A percentile compares a stretch with the other conserved stretches of the same genome.
Conservation (phyloP, 768 basidiomycete species). For the Gloeophyllum trabeum region DNA sequence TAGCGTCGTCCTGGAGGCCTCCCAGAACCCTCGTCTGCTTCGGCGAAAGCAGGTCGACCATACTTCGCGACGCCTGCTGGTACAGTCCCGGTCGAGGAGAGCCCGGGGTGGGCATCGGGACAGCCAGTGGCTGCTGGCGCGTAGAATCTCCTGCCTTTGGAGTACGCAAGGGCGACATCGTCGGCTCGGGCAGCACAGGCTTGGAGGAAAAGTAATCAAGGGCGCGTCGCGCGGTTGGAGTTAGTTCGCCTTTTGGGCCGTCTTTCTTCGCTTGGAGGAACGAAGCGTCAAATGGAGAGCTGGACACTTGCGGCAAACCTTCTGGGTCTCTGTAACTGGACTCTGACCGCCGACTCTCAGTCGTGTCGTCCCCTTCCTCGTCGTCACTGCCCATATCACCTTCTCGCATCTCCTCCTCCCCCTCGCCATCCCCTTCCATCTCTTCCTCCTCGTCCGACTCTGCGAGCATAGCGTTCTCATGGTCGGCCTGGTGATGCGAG, state of each 20-base stretch:
- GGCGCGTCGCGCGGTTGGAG: conserved; percentile 1
- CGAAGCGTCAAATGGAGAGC: conserved; percentile 5
- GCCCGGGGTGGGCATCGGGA: not conserved
- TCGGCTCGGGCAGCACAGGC: conserved; percentile 1
- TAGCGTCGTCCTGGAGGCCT: not conserved
- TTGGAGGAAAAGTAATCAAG: conserved; percentile 20
- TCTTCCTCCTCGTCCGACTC: conserved; percentile 24
- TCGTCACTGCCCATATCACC: conserved; percentile 19
- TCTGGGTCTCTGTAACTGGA: conserved; percentile 2
- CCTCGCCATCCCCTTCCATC: conserved; percentile 23
- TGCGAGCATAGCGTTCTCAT: conserved; percentile 10
- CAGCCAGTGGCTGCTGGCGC: not conserved
- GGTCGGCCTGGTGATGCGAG: conserved; percentile 12
- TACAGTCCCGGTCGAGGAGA: conserved; percentile 32
- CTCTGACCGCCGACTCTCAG: conserved; percentile 8
- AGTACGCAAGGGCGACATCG: conserved; percentile 10
- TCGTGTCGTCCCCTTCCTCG: conserved; percentile 22
- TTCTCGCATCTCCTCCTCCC: conserved; percentile 9
- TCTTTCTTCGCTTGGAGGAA: too few species aligned
- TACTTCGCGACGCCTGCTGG: conserved; percentile 50
- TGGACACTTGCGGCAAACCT: not conserved
- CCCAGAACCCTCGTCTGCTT: too few species aligned
- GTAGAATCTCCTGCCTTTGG: conserved; percentile 13
- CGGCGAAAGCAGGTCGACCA: conserved; percentile 35
- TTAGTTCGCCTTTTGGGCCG: conserved; percentile 5